These are phyloP conservation scores for Wickerhamomyces ciferrii DNA, from an alignment of 805 yeast species.

Conservation along the genomic window DNA sequence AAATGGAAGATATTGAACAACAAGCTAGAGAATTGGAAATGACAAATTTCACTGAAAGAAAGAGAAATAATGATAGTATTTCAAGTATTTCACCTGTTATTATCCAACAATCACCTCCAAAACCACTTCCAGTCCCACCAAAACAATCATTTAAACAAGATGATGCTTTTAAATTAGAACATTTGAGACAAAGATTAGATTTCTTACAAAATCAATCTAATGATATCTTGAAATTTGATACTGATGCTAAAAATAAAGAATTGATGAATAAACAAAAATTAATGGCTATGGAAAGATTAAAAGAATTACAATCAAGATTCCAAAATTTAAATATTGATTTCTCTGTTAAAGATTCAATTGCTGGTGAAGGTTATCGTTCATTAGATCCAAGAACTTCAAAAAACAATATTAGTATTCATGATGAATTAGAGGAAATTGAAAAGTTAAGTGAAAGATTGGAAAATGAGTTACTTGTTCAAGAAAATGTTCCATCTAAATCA, in stretches of 20 bases:
- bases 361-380: slow-evolving; percentile 14
- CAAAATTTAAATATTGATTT: slow-evolving; percentile 61
- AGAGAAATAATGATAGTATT: slow-evolving; percentile 6
- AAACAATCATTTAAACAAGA: slow-evolving; percentile 27
- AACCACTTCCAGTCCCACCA: slow-evolving; percentile 27
- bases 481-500: slow-evolving; percentile 14
- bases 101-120: slow-evolving; percentile 20
- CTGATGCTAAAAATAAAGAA: slow-evolving; percentile 44
- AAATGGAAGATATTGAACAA: slow-evolving; percentile 79
- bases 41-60: slow-evolving; percentile 66
- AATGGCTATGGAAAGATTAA: slow-evolving; percentile 66
- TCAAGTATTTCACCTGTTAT: slow-evolving; percentile 13
- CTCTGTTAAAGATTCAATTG: slow-evolving; percentile 13
- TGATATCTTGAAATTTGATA: slow-evolving; percentile 65
- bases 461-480: slow-evolving; percentile 7
- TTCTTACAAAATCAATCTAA: slow-evolving; percentile 69
- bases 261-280: slow-evolving; percentile 53
- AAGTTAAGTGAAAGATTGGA: slow-evolving; percentile 17
- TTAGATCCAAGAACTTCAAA: slow-evolving; percentile 27
- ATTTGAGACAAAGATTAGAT: slow-evolving; percentile 51
- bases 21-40: slow-evolving; percentile 84
- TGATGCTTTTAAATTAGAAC: slow-evolving; percentile 51
- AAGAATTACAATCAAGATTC: slow-evolving; percentile 62
- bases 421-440: slow-evolving; percentile 28
- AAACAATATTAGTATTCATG: slow-evolving; percentile 30